Base-by-base conservation (phyloP, 192 early-diverging fungal genomes). In the Backusella westeae region DNA sequence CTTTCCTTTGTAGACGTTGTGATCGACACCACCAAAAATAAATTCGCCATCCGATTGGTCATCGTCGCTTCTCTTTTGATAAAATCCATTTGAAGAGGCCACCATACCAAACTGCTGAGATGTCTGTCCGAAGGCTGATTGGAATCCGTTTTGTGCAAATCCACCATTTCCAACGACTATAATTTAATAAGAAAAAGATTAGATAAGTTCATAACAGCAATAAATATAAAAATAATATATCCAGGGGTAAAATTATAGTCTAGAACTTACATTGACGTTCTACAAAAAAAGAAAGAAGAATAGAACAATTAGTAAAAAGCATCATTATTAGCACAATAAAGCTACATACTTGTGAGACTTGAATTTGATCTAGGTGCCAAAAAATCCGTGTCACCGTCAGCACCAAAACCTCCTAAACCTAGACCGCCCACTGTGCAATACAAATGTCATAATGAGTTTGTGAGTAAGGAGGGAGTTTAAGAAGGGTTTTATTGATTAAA, bases 21-120 rank as follows among this genome's bases (percentile, higher is more conserved):
- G 78, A 69, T 79, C 78, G 26, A 79, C 41, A n/a, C 78, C 78
- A 71, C 78, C 78, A 70, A 79, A 56, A 42, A 79, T 75, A 36
- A 79, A 79, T 21, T 79, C 68, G 10, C 42, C 78, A 9, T 79
- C 56, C 21, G 73, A 26, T 7, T 63, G 56, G 56, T 63, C 26
- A n/a, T 35, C 63, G 41, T 71, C 29, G 34, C 53, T 56, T 52
- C 78, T 42, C 49, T 79, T 79, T 46, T 53, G 49, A 56, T 74
- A 71, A 56, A 70, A 69, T 36, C 67, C 74, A 26, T 67, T 46
- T 29, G 56, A 63, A 3, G 73, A 65, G n/a, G 56, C 34, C 0
- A 53, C 68, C 32, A 71, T 71, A 14, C 78, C 78, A 29, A 79
- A 79, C 17, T 75, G 78, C 41, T 74, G 78, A 17, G 73, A 75